phyloP scores from a whole-genome alignment of 2,329 filamentous ascomycete species.

The Colletotrichum incanum region DNA sequence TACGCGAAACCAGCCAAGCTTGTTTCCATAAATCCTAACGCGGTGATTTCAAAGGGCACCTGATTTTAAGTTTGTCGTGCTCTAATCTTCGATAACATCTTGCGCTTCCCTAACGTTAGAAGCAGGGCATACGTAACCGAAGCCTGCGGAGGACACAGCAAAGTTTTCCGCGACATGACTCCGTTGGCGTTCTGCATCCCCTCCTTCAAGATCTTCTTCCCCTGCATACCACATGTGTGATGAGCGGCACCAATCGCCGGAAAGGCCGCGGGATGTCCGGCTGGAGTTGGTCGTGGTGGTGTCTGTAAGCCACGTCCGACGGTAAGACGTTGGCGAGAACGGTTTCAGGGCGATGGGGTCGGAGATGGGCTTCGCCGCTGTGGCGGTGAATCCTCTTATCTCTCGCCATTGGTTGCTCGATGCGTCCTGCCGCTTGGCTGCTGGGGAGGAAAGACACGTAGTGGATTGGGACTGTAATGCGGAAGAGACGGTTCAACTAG shows the following conservation, averaged over 20 bases:
- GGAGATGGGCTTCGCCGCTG: not conserved
- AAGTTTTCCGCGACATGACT: constrained; percentile 62
- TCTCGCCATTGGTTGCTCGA: not conserved
- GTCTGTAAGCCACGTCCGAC: constrained; percentile 62
- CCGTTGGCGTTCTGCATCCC: constrained; percentile 61
- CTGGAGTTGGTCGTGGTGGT: constrained; percentile 74
- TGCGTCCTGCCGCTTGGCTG: not conserved
- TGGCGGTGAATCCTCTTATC: not conserved
- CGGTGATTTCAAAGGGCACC: no score
- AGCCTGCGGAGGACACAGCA: constrained; percentile 53
- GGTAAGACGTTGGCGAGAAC: constrained; percentile 56
- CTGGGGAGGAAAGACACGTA: not conserved
- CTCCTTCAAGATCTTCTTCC: constrained; percentile 66
- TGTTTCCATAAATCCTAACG: no score
- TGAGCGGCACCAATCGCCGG: constrained; percentile 72
- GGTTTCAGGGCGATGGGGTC: not conserved
- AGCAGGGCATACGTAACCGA: not conserved
- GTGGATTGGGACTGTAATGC: not conserved
- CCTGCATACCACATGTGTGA: constrained; percentile 71
- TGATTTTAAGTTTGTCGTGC: no score
- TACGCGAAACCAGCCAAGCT: no score
- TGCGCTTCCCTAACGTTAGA: no score
- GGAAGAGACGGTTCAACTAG: not conserved
- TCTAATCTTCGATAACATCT: no score
- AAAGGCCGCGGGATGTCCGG: constrained; percentile 73